Evolutionary conservation across 805 yeast genomes (phyloP).

Genomic region (Zygosaccharomyces bisporus): DNA sequence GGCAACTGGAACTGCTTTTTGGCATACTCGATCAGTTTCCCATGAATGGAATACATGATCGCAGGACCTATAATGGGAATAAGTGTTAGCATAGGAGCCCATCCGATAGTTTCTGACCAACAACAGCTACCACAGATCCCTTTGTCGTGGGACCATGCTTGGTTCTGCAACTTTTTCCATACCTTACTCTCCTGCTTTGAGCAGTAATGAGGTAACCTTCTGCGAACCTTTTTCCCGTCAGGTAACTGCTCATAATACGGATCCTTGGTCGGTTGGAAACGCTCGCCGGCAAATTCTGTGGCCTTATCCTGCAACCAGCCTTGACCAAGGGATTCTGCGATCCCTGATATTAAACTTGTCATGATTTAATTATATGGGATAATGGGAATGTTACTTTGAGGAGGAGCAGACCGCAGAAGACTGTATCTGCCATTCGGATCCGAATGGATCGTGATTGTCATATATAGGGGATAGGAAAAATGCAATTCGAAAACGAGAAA

Average conservation of each 20-base stretch:
- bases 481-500: neutral
- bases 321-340: slow-evolving; percentile 15
- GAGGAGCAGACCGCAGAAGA: neutral
- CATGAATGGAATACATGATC: slow-evolving; percentile 74
- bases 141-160: slow-evolving; percentile 85
- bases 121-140: slow-evolving; percentile 75
- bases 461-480: neutral
- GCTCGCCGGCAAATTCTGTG: slow-evolving; percentile 26
- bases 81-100: slow-evolving; percentile 67
- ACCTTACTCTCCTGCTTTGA: slow-evolving; percentile 56
- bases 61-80: slow-evolving; percentile 85
- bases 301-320: slow-evolving; percentile 23
- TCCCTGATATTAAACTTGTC: slow-evolving; percentile 16
- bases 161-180: slow-evolving; percentile 69
- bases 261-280: slow-evolving; percentile 41
- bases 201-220: slow-evolving; percentile 57
- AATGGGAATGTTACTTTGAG: neutral
- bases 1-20: slow-evolving; percentile 57
- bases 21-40: slow-evolving; percentile 58
- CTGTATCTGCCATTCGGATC: neutral
- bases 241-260: slow-evolving; percentile 54
- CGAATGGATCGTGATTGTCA: neutral
- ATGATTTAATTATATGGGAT: slow-evolving; percentile 2
- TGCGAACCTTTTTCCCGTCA: slow-evolving; percentile 51
- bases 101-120: slow-evolving; percentile 64